Evolutionary conservation across 139 green algal genomes (phyloP).

Genomic region (Coelastrella sp.): DNA sequence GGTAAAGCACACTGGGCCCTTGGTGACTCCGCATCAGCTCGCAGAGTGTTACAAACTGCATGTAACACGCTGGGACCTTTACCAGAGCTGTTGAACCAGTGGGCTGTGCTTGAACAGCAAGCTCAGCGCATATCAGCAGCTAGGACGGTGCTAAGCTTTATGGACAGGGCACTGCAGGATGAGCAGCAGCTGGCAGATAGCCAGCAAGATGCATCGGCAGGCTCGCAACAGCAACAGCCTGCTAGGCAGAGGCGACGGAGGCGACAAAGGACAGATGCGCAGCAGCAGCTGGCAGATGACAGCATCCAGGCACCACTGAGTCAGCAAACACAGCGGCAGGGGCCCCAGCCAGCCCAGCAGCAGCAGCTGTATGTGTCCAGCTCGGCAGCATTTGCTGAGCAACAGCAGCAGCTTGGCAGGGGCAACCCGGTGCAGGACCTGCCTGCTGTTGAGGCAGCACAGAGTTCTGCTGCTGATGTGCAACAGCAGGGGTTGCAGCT

Average conservation of each 20-base stretch:
- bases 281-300: background rate
- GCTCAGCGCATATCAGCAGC: slow-evolving; percentile 27
- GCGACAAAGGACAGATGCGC: too few species aligned
- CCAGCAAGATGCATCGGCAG: background rate
- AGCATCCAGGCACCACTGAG: background rate
- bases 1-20: slow-evolving; percentile 65
- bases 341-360: background rate
- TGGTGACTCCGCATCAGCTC: slow-evolving; percentile 55
- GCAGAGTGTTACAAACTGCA: slow-evolving; percentile 57
- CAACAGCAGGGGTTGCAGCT: background rate
- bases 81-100: slow-evolving; percentile 52
- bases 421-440: background rate
- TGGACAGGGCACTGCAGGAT: slow-evolving; percentile 11
- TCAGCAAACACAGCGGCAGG: background rate
- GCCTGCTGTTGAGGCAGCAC: background rate
- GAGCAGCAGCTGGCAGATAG: background rate
- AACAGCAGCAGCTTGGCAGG: background rate
- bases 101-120: slow-evolving; percentile 52
- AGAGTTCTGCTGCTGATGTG: background rate
- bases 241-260: background rate
- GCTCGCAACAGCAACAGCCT: background rate
- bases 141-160: background rate
- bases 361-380: background rate
- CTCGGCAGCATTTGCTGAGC: background rate
- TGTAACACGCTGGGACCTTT: slow-evolving; percentile 1